Evolutionary conservation across 768 basidiomycete species (phyloP), one percentile per base, ranked within the genome.

Genomic region (Kwoniella sp.): DNA sequence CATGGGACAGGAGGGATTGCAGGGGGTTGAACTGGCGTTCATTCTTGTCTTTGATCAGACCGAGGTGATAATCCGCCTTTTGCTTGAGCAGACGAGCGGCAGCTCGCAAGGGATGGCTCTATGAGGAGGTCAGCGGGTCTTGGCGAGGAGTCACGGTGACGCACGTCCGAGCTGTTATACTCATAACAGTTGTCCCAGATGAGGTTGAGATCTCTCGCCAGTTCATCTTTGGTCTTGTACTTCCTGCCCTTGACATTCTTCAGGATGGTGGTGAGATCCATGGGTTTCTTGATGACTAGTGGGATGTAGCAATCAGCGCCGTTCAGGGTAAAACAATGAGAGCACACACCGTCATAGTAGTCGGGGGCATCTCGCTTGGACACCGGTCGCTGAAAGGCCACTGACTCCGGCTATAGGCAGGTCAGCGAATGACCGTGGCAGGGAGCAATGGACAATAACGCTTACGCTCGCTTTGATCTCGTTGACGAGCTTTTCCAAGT

Each of bases 121-220:
- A 73, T 32, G 26, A 28, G 37, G 15, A 12, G 41, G 27, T 28
- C n/a, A 14, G n/a, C n/a, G 37, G 5, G 19, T 38, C 37, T 4
- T 38, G 19, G 31, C 39, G 22, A 7, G 36, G 20, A 10, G 17
- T 23, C n/a, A 22, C 50, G 38, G 46, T n/a, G 14, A 80, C 86
- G 55, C 62, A 89, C 92, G 78, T 90, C 87, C 10, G 84, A 81
- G 15, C 88, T 85, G 73, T 99, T 99, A 74, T 98, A 98, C 5
- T 81, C 83, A 58, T 86, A 81, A 74, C 93, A 96, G 60, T 98
- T 99, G 39, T 83, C 83, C 95, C 95, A 99, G 61, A 99, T 96
- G 56, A 96, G 82, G 61, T 93, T 88, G 36, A 99, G 78, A 76
- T 99, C 95, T 53, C 88, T 85, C 58, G 86, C 85, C 75, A 99